These are phyloP conservation scores for Epichloe amarillans DNA, from an alignment of 2,329 filamentous ascomycete genomes.

Conservation along the genomic window DNA sequence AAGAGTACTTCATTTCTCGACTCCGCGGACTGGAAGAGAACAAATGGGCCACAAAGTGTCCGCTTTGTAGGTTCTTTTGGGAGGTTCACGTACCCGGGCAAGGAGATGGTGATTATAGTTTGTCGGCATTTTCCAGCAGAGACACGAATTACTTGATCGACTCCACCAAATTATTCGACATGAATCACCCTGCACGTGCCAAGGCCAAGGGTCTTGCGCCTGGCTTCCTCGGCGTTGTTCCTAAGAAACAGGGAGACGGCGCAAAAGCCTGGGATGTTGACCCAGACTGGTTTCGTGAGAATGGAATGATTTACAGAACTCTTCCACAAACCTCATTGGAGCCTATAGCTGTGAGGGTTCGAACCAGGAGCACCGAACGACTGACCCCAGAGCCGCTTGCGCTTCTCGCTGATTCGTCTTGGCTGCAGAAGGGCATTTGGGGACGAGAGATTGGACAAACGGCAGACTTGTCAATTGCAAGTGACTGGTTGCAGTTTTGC, in stretches of 20 bases:
- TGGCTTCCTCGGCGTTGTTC: conserved; percentile 20
- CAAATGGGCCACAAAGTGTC: conserved; percentile 20
- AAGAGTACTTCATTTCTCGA: conserved; percentile 16
- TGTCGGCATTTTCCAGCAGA: conserved; percentile 21
- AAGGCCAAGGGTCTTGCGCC: conserved; percentile 17
- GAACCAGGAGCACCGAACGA: conserved; percentile 6
- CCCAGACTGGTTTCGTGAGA: conserved; percentile 19
- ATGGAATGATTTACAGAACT: conserved; percentile 21
- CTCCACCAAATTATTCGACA: conserved; percentile 17
- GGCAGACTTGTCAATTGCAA: conserved; percentile 18
- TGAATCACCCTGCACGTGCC: conserved; percentile 16
- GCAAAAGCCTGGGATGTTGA: conserved; percentile 18
- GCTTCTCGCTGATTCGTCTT: conserved; percentile 8
- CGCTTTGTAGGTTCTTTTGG: conserved; percentile 22
- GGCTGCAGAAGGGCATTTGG: conserved; percentile 21
- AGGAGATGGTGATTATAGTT: conserved; percentile 16
- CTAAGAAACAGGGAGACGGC: conserved; percentile 17
- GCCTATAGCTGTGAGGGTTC: conserved; percentile 6
- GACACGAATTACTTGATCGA: conserved; percentile 23
- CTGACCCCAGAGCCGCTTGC: conserved; percentile 4
- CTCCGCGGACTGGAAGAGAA: conserved; percentile 19
- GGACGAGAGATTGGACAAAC: conserved; percentile 17
- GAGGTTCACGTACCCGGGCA: conserved; percentile 19
- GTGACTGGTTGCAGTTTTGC: conserved; percentile 22
- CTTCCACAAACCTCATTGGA: conserved; percentile 15